These are phyloP conservation scores for Populus hybrid DNA, from an alignment of 441 rosid species.

Conservation along the genomic window DNA sequence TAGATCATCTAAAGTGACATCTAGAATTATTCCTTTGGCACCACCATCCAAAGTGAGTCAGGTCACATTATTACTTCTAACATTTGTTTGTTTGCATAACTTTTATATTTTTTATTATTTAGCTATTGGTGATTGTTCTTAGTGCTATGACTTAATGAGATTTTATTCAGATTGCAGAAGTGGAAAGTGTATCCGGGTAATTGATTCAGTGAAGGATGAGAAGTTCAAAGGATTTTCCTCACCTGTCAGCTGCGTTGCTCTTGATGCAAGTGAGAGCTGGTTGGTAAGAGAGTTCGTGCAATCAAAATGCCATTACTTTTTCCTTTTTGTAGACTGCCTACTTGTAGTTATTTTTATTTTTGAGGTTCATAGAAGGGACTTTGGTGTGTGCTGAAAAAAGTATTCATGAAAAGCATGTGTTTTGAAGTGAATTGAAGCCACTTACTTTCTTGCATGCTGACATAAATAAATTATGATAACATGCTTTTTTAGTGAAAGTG, in stretches of 20 bases:
- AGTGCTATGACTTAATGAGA: conserved; percentile 16
- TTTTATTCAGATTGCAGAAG: conserved; percentile 76
- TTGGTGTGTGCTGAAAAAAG: background rate
- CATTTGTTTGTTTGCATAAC: background rate
- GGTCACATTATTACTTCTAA: background rate
- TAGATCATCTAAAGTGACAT: background rate
- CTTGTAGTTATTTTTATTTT: background rate
- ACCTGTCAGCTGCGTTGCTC: conserved; percentile 68
- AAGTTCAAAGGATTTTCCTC: conserved; percentile 40
- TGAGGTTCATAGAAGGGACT: background rate
- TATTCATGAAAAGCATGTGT: background rate
- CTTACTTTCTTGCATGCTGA: background rate
- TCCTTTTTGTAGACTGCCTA: background rate
- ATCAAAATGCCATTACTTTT: conserved; percentile 7
- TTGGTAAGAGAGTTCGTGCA: conserved; percentile 60
- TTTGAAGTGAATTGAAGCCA: background rate
- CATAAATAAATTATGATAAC: background rate
- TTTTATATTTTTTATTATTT: background rate
- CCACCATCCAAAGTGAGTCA: background rate
- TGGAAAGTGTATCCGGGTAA: conserved; percentile 66
- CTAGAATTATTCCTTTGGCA: background rate
- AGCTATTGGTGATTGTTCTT: conserved; percentile 17
- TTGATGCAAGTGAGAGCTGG: conserved; percentile 98
- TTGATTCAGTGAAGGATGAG: conserved; percentile 51
- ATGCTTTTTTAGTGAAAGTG: background rate